These are phyloP conservation scores for Apiosordaria backusii DNA, from an alignment of 495 filamentous ascomycete species.

Conservation along the genomic window DNA sequence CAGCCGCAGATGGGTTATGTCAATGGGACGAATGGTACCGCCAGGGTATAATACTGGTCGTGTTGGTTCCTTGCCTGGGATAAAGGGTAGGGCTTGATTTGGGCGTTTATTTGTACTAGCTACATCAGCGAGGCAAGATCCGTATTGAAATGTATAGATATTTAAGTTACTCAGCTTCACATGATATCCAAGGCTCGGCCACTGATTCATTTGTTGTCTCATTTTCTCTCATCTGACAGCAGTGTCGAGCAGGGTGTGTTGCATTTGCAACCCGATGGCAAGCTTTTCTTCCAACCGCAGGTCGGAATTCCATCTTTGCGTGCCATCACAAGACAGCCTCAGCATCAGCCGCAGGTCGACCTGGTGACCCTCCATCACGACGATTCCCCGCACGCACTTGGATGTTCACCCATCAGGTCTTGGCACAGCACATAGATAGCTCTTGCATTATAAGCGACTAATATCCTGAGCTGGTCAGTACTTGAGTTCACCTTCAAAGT, in stretches of 20 bases:
- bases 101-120: too few relatives aligned
- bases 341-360: neutral
- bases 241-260: neutral
- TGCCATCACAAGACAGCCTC: neutral
- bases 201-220: neutral
- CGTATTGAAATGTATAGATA: too few relatives aligned
- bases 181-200: too few relatives aligned
- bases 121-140: neutral
- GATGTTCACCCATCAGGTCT: too few relatives aligned
- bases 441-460: neutral
- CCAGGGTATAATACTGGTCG: neutral
- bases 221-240: neutral
- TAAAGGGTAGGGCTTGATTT: too few relatives aligned
- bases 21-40: neutral
- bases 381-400: neutral
- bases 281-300: neutral
- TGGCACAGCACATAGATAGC: neutral
- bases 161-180: too few relatives aligned
- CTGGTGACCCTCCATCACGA: neutral
- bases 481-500: too few relatives aligned
- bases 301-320: neutral
- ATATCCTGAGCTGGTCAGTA: too few relatives aligned
- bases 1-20: neutral
- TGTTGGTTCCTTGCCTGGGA: too few relatives aligned
- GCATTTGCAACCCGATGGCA: neutral